Evolutionary conservation across 2,329 filamentous ascomycete species (phyloP).

Genomic region (Elsinoe fawcettii): DNA sequence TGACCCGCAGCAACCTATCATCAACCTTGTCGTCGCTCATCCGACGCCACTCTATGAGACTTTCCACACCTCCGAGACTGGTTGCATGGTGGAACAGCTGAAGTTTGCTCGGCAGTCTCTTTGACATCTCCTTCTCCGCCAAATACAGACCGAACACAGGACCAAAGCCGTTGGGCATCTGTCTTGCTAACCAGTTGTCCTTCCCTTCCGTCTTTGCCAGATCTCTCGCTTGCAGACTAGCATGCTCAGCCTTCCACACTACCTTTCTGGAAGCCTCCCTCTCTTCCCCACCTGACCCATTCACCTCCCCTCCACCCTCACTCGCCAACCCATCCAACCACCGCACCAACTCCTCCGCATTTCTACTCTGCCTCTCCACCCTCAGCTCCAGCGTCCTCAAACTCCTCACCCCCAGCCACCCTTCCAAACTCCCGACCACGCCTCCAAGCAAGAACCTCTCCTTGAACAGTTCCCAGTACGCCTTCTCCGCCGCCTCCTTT

Average conservation of each 20-base stretch:
- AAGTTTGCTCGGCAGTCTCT: conserved; percentile 66
- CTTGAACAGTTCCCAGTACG: conserved; percentile 46
- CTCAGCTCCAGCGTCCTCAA: conserved; percentile 78
- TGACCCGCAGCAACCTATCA: conserved; percentile 65
- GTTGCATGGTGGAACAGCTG: conserved; percentile 89
- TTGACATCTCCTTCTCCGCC: conserved; percentile 54
- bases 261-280: conserved; percentile 43
- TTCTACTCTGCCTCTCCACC: conserved; percentile 67
- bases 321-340: conserved; percentile 57
- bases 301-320: conserved; percentile 21
- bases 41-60: conserved; percentile 88
- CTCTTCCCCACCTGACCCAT: conserved; percentile 31
- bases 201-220: conserved; percentile 41
- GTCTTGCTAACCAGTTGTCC: conserved; percentile 63
- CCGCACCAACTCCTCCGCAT: conserved; percentile 58
- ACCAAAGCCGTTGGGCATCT: conserved; percentile 88
- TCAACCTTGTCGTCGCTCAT: conserved; percentile 76
- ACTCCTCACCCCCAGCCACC: conserved; percentile 84
- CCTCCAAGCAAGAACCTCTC: conserved; percentile 73
- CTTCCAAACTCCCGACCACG: conserved; percentile 83
- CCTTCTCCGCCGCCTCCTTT: conserved; percentile 43
- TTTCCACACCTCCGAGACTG: conserved; percentile 87
- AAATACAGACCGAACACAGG: conserved; percentile 76
- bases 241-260: conserved; percentile 62
- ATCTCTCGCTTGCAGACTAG: conserved; percentile 59